Evolutionary conservation across 2,329 filamentous ascomycete genomes (phyloP), one percentile per base, ranked within the genome.

Genomic region (Rhinocladiella similis): DNA sequence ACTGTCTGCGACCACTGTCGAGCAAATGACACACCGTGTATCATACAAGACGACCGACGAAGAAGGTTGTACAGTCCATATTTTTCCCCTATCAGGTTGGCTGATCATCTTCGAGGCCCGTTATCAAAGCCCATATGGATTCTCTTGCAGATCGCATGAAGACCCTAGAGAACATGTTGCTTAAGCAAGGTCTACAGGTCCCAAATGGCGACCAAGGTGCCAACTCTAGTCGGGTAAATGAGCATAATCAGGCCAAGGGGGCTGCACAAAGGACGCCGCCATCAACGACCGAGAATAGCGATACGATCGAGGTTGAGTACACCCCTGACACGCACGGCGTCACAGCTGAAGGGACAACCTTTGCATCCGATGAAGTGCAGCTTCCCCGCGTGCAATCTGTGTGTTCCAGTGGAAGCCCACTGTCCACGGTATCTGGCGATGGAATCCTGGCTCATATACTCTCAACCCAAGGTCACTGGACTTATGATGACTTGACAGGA

Each of bases 71-170:
- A 6, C 5, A 7, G 7, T 39, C 14, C 13, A 5, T 10, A n/a
- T 10, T 5, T 25, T 39, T 6, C 18, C 36, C 7, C 7, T 39
- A 5, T 12, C 14, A 42, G 16, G 13, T 10, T 42, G n/a, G 13
- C 39, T 42, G 13, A 20, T 12, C 29, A 16, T 1, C 2, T 42
- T 3, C 39, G 13, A 53, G 33, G 27, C 50, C 36, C 9, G 45
- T 29, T 25, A 33, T 39, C 5, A 52, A 33, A 33, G 50, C 50
- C 19, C 43, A 52, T 35, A 19, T 52, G 19, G 35, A 52, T n/a
- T 20, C 16, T 41, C 48, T 50, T n/a, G 16, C 16, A n/a, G 48
- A 50, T 12, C 22, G 35, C 16, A 50, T 50, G 13, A 36, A 19
- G 33, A 19, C n/a, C 9, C 33, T 50, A 13, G 35, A 48, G 18